Conservation (phyloP, 2,329 filamentous ascomycete species). For the Penicillium sp. region DNA sequence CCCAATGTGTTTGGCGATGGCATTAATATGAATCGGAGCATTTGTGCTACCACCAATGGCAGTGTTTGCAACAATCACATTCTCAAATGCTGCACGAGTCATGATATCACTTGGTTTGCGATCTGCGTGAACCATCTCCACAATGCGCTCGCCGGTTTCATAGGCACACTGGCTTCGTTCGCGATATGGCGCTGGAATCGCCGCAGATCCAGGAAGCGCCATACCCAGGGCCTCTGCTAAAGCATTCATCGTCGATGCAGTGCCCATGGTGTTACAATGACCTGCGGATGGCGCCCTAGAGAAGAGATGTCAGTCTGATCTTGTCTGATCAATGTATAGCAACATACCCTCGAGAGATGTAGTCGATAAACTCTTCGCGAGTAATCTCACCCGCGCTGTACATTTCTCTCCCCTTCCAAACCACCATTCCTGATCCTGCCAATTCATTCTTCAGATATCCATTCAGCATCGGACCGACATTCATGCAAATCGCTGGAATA, state of each 20-base stretch:
- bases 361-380: constrained; percentile 43
- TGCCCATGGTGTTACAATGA: constrained; percentile 52
- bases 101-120: constrained; percentile 51
- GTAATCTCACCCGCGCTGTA: constrained; percentile 46
- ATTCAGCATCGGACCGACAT: constrained; percentile 51
- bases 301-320: background rate
- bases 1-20: constrained; percentile 51
- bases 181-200: constrained; percentile 49
- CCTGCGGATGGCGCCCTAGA: constrained; percentile 43
- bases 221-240: constrained; percentile 50
- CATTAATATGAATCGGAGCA: constrained; percentile 52
- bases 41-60: constrained; percentile 55
- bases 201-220: constrained; percentile 48
- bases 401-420: constrained; percentile 48
- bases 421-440: constrained; percentile 44
- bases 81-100: constrained; percentile 52
- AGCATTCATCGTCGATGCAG: constrained; percentile 50
- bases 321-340: background rate
- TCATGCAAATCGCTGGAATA: constrained; percentile 48
- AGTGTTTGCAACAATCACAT: constrained; percentile 51
- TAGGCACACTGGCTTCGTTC: constrained; percentile 47
- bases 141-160: constrained; percentile 46
- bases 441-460: constrained; percentile 41
- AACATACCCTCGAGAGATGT: constrained; percentile 40
- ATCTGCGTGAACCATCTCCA: constrained; percentile 48